Percentiles rank a stretch among this genome's conserved stretches.
These are phyloP conservation scores for Metroxylon sagu DNA, from an alignment of 176 grass and related monocot genomes.

Conservation along the genomic window DNA sequence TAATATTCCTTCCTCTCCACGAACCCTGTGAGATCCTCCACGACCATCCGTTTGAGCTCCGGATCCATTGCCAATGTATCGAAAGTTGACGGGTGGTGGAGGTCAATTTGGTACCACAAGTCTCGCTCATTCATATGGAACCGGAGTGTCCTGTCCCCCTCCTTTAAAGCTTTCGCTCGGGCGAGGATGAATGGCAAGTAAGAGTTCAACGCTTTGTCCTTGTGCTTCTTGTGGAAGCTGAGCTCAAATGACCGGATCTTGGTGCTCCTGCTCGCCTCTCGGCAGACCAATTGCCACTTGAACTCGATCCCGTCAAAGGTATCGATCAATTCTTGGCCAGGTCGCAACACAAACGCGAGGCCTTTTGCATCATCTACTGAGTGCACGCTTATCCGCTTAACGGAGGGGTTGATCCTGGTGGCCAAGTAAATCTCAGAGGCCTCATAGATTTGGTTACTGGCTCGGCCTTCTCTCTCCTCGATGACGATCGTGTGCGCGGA, in stretches of 20 bases:
- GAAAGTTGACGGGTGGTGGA: constrained; percentile 5
- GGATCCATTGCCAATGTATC: not conserved
- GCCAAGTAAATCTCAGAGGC: constrained; percentile 56
- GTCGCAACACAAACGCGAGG: constrained; percentile 58
- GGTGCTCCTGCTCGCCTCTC: not conserved
- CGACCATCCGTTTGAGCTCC: not conserved
- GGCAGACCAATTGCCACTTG: constrained; percentile 58
- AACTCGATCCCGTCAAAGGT: constrained; percentile 61
- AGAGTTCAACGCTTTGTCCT: not conserved
- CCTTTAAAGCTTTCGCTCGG: not conserved
- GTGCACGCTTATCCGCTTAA: constrained; percentile 58
- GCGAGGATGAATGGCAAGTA: not conserved
- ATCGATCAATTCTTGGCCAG: constrained; percentile 72
- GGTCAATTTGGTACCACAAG: too few species aligned
- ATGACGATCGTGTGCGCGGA: constrained; percentile 51
- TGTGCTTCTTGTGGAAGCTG: constrained; percentile 9
- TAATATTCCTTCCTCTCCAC: constrained; percentile 6
- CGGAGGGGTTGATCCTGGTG: constrained; percentile 58
- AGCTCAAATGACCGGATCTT: not conserved
- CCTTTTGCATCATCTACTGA: constrained; percentile 46
- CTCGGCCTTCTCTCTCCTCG: constrained; percentile 52
- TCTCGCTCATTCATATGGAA: not conserved
- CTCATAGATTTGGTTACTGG: constrained; percentile 66
- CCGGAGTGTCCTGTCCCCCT: not conserved
- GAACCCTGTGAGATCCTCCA: not conserved